phyloP scores from a whole-genome alignment of 768 basidiomycete species.

The Tulasnella sp. region DNA sequence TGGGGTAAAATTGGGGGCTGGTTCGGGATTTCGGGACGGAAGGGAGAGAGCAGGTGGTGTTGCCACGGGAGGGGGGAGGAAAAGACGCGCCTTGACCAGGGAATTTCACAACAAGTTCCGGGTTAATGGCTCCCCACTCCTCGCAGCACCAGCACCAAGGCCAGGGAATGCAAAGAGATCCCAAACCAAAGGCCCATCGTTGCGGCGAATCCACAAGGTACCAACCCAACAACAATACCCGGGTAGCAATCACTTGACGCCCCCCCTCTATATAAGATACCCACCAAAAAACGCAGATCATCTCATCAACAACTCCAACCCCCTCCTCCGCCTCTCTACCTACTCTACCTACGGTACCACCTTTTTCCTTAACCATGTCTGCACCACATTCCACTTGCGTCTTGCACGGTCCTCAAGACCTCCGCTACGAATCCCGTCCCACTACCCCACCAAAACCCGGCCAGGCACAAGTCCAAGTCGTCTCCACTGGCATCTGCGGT shows the following conservation, averaged over 20 bases:
- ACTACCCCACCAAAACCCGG: conserved; percentile 62
- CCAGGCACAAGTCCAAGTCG: conserved; percentile 72
- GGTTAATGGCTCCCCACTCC: not conserved
- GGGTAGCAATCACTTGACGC: not conserved
- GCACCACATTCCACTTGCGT: conserved; percentile 64
- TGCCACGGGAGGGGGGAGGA: not conserved
- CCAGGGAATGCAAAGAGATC: not conserved
- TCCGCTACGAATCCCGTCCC: conserved; percentile 67
- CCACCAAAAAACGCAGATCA: not conserved
- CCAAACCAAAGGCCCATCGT: not conserved
- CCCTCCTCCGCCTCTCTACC: not conserved
- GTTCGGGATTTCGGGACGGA: conserved; percentile 1
- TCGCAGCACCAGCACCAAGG: not conserved
- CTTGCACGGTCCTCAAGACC: conserved; percentile 74
- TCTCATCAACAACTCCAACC: not conserved
- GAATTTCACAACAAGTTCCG: not conserved
- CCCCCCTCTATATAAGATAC: conserved; percentile 4
- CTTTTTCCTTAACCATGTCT: conserved; percentile 31
- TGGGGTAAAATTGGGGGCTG: not conserved
- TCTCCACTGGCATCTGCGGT: conserved; percentile 85
- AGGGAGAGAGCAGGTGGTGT: not conserved
- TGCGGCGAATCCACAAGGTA: not conserved
- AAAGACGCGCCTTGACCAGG: not conserved
- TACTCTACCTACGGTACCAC: not conserved
- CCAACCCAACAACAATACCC: too few relatives aligned